phyloP scores from a whole-genome alignment of 2,329 filamentous ascomycete genomes.

The Clonostachys rosea region DNA sequence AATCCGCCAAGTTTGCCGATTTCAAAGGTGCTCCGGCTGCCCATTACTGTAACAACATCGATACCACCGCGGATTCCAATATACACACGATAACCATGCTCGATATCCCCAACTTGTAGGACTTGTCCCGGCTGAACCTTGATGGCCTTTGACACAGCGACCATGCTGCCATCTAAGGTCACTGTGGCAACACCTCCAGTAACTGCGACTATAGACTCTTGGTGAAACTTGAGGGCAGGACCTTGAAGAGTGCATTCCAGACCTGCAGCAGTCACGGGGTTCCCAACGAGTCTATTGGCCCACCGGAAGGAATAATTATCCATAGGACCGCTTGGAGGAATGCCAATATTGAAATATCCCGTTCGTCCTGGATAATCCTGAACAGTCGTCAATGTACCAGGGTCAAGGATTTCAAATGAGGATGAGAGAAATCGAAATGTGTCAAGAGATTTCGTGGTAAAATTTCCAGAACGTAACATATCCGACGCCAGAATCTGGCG shows the following conservation, averaged over 20 bases:
- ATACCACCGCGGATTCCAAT: conserved; percentile 26
- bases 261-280: conserved; percentile 16
- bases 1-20: conserved; percentile 24
- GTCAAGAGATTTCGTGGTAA: conserved; percentile 25
- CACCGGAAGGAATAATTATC: conserved; percentile 26
- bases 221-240: conserved; percentile 25
- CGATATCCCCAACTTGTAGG: conserved; percentile 14
- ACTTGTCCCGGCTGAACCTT: conserved; percentile 14
- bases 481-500: conserved; percentile 16
- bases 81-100: conserved; percentile 24
- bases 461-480: conserved; percentile 17
- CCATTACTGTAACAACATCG: conserved; percentile 21
- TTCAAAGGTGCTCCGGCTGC: conserved; percentile 22
- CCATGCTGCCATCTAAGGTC: conserved; percentile 12
- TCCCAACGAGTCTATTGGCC: conserved; percentile 27
- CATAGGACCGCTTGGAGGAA: conserved; percentile 34
- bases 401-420: conserved; percentile 26
- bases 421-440: conserved; percentile 15
- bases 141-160: conserved; percentile 13
- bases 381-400: conserved; percentile 26
- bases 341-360: conserved; percentile 28
- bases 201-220: conserved; percentile 20
- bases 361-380: conserved; percentile 33
- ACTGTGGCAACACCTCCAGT: conserved; percentile 19
- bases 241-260: conserved; percentile 27